Evolutionary conservation across 2,329 filamentous ascomycete species (phyloP).

Genomic region (Paecilomyces fulvus): DNA sequence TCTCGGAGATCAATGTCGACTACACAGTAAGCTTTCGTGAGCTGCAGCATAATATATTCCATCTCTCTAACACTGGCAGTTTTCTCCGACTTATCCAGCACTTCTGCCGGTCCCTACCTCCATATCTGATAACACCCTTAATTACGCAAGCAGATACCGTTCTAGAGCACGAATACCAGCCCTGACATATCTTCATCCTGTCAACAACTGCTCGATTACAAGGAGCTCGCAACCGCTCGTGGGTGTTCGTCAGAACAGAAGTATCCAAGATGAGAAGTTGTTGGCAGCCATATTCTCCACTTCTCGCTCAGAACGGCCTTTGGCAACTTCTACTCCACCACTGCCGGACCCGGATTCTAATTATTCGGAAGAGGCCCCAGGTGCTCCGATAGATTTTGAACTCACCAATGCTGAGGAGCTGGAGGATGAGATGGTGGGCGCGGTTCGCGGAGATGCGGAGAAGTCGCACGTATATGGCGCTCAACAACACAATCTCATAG

Average conservation of each 20-base stretch:
- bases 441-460: conserved; percentile 49
- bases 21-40: conserved; percentile 50
- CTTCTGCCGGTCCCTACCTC: conserved; percentile 74
- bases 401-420: conserved; percentile 54
- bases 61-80: conserved; percentile 37
- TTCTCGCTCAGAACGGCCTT: conserved; percentile 41
- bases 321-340: conserved; percentile 31
- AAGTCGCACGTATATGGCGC: conserved; percentile 73
- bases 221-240: conserved; percentile 87
- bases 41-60: conserved; percentile 2
- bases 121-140: conserved; percentile 95
- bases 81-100: conserved; percentile 87
- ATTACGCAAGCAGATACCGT: conserved; percentile 83
- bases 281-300: conserved; percentile 88
- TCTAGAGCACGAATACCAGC: conserved; percentile 83
- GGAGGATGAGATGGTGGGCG: conserved; percentile 59
- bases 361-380: conserved; percentile 36
- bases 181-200: conserved; percentile 85
- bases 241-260: conserved; percentile 77
- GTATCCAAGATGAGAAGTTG: conserved; percentile 90
- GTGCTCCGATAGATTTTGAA: conserved; percentile 40
- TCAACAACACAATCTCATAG: conserved; percentile 87
- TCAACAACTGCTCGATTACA: conserved; percentile 96
- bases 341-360: conserved; percentile 36
- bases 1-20: conserved; percentile 82